Conservation (phyloP, 148 eudicot species). For the Rhododendron ferrugineum region DNA sequence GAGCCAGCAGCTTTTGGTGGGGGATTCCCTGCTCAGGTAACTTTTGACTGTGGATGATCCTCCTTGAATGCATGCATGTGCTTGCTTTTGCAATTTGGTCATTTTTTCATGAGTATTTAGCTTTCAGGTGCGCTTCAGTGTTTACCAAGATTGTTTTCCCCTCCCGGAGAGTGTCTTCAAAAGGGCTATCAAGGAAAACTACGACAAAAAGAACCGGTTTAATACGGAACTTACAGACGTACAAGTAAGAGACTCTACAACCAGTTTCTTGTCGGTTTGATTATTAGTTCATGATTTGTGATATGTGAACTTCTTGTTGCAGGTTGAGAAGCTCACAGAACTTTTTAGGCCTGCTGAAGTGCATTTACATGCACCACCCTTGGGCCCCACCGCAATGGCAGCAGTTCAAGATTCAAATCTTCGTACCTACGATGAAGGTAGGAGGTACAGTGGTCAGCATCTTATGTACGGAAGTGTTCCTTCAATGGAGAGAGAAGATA, state of each 20-base stretch:
- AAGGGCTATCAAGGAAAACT: slow-evolving; percentile 65
- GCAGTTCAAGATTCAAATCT: not conserved
- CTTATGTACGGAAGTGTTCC: slow-evolving; percentile 4
- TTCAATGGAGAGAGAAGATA: slow-evolving; percentile 1
- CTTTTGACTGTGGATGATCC: not conserved
- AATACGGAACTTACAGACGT: slow-evolving; percentile 55
- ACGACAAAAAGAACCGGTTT: slow-evolving; percentile 57
- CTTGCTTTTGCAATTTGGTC: not conserved
- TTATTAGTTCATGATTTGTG: not conserved
- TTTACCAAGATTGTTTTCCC: slow-evolving; percentile 58
- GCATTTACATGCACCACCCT: slow-evolving; percentile 26
- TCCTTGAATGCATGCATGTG: not conserved
- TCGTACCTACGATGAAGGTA: not conserved
- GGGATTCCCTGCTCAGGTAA: slow-evolving; percentile 77
- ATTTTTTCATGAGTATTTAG: slow-evolving; percentile 1
- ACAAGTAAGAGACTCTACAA: slow-evolving; percentile 38
- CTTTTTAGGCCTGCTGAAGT: slow-evolving; percentile 39
- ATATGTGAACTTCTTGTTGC: slow-evolving; percentile 6
- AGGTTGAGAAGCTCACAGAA: slow-evolving; percentile 51
- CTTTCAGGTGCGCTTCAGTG: slow-evolving; percentile 62
- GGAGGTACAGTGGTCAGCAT: not conserved
- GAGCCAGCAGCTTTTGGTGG: slow-evolving; percentile 83
- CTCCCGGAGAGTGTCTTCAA: slow-evolving; percentile 59
- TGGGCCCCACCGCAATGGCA: not conserved
- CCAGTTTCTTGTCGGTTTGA: not conserved